phyloP scores from a whole-genome alignment of 2,329 filamentous ascomycete genomes.

The Cephalotrichum gorgonifer region DNA sequence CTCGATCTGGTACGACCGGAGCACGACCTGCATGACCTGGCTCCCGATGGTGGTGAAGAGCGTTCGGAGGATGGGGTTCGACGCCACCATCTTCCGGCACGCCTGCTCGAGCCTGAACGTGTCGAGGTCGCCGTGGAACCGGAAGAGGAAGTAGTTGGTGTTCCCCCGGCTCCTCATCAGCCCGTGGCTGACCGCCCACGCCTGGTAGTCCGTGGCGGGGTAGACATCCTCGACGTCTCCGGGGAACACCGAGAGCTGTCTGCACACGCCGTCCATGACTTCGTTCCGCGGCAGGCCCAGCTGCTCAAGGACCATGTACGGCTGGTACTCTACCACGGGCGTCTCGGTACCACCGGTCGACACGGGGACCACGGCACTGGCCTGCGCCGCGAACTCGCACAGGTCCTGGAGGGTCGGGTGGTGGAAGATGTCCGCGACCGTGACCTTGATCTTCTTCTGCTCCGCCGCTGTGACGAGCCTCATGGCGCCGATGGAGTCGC shows the following conservation, averaged over 20 bases:
- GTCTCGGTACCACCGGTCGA: neutral
- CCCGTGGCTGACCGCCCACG: conserved; percentile 2
- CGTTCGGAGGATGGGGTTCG: conserved; percentile 13
- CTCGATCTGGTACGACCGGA: conserved; percentile 7
- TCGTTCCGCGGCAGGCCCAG: neutral
- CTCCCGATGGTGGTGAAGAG: conserved; percentile 10
- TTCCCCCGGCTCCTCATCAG: conserved; percentile 6
- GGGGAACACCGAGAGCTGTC: conserved; percentile 2
- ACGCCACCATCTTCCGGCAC: conserved; percentile 8
- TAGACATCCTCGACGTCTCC: conserved; percentile 10
- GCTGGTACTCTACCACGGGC: neutral
- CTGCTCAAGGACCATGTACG: neutral
- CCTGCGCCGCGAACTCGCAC: too few species aligned
- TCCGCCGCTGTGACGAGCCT: conserved; percentile 6
- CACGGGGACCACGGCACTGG: neutral
- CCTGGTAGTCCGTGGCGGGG: conserved; percentile 11
- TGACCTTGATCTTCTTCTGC: conserved; percentile 18
- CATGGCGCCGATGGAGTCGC: conserved; percentile 21
- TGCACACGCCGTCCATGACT: neutral
- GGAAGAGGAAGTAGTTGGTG: conserved; percentile 14
- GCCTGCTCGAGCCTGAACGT: conserved; percentile 10
- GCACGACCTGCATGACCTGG: conserved; percentile 13
- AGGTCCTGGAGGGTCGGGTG: conserved; percentile 17
- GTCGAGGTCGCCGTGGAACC: conserved; percentile 11
- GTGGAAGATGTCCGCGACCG: conserved; percentile 27